Evolutionary conservation across 164 flowering plant genomes (phyloP), one percentile per base, ranked within the genome.

Genomic region (Protea cynaroides): DNA sequence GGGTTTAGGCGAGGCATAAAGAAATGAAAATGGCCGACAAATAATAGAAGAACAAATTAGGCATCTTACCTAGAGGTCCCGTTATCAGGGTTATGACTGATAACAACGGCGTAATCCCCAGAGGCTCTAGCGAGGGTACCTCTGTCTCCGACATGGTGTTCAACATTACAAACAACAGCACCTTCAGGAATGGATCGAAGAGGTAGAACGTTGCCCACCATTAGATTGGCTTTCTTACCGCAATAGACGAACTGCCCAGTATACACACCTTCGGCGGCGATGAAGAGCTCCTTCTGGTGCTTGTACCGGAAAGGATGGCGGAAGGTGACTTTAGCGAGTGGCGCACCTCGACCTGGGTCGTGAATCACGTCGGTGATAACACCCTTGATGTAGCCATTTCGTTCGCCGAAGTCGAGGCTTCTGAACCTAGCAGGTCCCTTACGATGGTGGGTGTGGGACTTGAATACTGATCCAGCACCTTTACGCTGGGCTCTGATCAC

Each of bases 311-410:
- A 84, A 0, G 89, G 89, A 59, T 84, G 86, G 21, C 88, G 84
- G 72, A 84, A 84, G 47, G 83, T 74, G 70, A 84, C 80, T 29
- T 76, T 58, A 8, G 87, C 85, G 4, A 83, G 77, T 0, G 88
- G 88, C 13, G 88, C 88, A 13, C 88, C 88, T 13, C 88, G 82
- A 13, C 89, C 89, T 0, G 89, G 89, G 55, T 84, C 86, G 69
- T 84, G 88, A 66, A 84, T 77, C 74, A 84, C 64, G 25, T 84
- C 89, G 38, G 84, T 82, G 64, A 84, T 65, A 19, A 81, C 84
- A 7, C 86, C 89, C 55, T 81, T 82, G 12, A 81, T 74, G 68
- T 84, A 84, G 18, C 89, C 89, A 52, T 84, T 82, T 46, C 86
- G 79, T 72, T 84, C 89, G 43, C 84, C 84, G 76, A 79, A 84